Base-by-base conservation (phyloP, 129 eudicot species). In the Tagetes patula region DNA sequence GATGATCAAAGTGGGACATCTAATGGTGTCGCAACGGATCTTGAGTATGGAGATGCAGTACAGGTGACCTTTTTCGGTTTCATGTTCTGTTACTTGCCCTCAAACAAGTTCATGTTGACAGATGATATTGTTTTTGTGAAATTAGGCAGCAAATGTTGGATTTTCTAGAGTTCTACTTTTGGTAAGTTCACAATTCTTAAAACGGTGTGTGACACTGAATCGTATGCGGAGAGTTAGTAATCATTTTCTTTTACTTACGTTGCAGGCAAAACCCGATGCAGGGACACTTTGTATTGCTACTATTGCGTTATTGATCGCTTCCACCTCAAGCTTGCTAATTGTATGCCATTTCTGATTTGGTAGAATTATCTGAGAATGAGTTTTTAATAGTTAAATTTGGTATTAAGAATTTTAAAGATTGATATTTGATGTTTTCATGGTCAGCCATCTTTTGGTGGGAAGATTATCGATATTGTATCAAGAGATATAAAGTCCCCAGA, bases 381-480 rank as follows among this genome's bases (percentile, higher is more conserved):
- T 27, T 43, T 40, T 65, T 52, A n/a, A 30, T 12, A 50, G 34
- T 60, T 9, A 32, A 53, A 36, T 34, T 65, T 0, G 13, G 12
- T 47, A 45, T 72, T 66, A 14, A 3, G 10, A 38, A 38, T 67
- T 40, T 9, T 66, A 73, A 45, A 38, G 45, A 7, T 14, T 77
- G 55, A 9, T 71, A 36, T 65, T 65, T 75, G 38, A 40, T 77
- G 34, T 82, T 54, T 73, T 43, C 31, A n/a, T 71, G 33, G 39
- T 59, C 81, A 83, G 87, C 87, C 87, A 46, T 79, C 83, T 36
- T 83, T 74, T 80, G 87, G 87, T 42, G 87, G 87, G 72, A 70
- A 66, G 72, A 80, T 83, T 14, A 83, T 83, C 13, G 87, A 83
- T 73, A 80, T 83, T 14, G 87, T 83, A 6, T 83, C 87, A 41